Conservation (phyloP, 805 yeast species). For the Teunomyces atbi region DNA sequence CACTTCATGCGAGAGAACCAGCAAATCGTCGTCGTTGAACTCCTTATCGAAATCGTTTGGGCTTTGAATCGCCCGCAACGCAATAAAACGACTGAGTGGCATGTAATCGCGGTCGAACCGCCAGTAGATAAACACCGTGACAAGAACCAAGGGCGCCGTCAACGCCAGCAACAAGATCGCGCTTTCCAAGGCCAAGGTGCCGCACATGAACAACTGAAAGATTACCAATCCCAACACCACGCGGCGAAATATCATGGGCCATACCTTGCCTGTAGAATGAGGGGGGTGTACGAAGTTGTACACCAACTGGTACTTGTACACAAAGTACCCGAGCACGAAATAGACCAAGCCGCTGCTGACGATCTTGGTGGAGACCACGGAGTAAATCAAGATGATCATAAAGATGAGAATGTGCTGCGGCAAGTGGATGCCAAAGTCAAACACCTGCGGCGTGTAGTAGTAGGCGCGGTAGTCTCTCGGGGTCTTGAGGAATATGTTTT, state of each 20-base stretch:
- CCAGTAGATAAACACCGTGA: constrained; percentile 45
- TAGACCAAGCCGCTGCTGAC: constrained; percentile 57
- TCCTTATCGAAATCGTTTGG: constrained; percentile 41
- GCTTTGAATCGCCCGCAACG: constrained; percentile 54
- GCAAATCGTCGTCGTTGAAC: constrained; percentile 33
- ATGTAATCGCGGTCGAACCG: constrained; percentile 54
- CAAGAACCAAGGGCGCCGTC: constrained; percentile 48
- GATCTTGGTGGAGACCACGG: constrained; percentile 60
- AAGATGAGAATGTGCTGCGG: constrained; percentile 63
- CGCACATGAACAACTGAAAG: constrained; percentile 62
- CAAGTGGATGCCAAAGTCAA: constrained; percentile 59
- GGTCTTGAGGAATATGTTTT: constrained; percentile 40
- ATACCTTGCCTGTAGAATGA: constrained; percentile 64
- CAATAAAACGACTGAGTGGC: constrained; percentile 55
- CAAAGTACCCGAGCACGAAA: constrained; percentile 55
- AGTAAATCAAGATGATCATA: constrained; percentile 56
- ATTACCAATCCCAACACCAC: constrained; percentile 53
- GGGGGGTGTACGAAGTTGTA: constrained; percentile 64
- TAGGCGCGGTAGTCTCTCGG: constrained; percentile 52
- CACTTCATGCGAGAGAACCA: constrained; percentile 4
- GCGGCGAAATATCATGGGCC: constrained; percentile 63
- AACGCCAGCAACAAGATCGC: constrained; percentile 49
- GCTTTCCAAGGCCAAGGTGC: constrained; percentile 59
- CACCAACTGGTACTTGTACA: constrained; percentile 60
- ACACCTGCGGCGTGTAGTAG: constrained; percentile 56